A percentile compares a stretch with the other conserved stretches of the same genome.
Conservation (phyloP, 106 monocot genomes). For the Platanthera guangdongensis region DNA sequence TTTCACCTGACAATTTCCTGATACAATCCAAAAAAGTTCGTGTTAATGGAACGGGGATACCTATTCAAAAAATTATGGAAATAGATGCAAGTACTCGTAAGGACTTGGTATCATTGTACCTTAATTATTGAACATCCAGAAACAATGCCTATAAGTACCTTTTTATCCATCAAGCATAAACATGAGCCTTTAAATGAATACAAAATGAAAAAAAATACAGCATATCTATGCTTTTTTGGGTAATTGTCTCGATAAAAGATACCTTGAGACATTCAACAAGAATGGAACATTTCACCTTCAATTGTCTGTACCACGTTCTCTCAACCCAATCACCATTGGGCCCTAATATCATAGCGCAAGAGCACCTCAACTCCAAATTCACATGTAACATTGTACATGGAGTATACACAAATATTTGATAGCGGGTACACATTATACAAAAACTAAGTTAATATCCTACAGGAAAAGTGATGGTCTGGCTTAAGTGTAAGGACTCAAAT, state of each 20-base stretch:
- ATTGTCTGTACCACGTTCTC: too few relatives aligned
- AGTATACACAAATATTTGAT: neutral
- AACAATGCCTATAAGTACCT: neutral
- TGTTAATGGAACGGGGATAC: neutral
- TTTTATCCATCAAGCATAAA: neutral
- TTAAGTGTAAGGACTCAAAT: neutral
- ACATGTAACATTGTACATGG: neutral
- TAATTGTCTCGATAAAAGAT: neutral
- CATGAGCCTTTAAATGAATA: neutral
- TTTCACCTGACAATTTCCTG: slow-evolving; percentile 48
- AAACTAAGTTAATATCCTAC: neutral
- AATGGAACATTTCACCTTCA: too few relatives aligned
- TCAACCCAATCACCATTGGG: neutral
- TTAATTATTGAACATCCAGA: neutral
- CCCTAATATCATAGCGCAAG: neutral
- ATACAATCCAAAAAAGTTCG: neutral
- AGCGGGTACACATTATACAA: neutral
- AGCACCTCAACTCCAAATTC: neutral
- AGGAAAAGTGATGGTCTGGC: neutral
- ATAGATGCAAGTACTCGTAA: neutral
- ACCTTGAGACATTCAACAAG: too few relatives aligned
- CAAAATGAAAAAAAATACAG: neutral
- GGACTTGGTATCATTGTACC: neutral
- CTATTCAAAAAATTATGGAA: neutral
- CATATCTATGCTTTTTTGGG: neutral